Percentiles rank a stretch among this genome's conserved stretches.
Conservation (phyloP, 768 basidiomycete genomes). For the Pholiota microspora region DNA sequence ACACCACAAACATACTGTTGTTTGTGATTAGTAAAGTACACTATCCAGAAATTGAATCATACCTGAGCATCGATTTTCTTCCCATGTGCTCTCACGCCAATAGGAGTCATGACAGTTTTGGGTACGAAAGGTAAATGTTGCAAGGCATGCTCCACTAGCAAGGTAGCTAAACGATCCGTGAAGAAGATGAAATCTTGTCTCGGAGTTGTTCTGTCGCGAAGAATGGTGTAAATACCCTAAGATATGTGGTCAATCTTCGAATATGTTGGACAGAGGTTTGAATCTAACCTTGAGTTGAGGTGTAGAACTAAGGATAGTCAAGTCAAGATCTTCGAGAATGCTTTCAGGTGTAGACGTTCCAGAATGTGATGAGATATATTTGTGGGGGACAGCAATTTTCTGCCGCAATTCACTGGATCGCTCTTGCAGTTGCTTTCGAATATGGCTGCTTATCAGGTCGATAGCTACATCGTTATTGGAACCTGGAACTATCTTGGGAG, state of each 20-base stretch:
- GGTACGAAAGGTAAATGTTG: constrained; percentile 73
- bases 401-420: constrained; percentile 72
- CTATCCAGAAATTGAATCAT: constrained; percentile 5
- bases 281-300: constrained; percentile 69
- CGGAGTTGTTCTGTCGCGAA: constrained; percentile 69
- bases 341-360: constrained; percentile 37
- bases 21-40: no score
- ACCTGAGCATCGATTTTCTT: constrained; percentile 63
- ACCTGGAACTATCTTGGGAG: constrained; percentile 89
- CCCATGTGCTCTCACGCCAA: constrained; percentile 54
- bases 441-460: constrained; percentile 89
- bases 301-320: constrained; percentile 73
- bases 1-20: constrained; percentile 79
- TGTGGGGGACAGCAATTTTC: constrained; percentile 61
- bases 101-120: constrained; percentile 67
- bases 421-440: constrained; percentile 79
- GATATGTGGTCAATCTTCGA: background rate
- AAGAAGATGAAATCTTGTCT: constrained; percentile 94
- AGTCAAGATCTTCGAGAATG: constrained; percentile 43
- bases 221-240: constrained; percentile 87
- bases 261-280: background rate
- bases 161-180: constrained; percentile 79
- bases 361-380: constrained; percentile 32
- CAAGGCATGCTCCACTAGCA: constrained; percentile 82
- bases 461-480: constrained; percentile 87